Conservation (phyloP, 1,284 basidiomycete species). For the Peniophora sp. region DNA sequence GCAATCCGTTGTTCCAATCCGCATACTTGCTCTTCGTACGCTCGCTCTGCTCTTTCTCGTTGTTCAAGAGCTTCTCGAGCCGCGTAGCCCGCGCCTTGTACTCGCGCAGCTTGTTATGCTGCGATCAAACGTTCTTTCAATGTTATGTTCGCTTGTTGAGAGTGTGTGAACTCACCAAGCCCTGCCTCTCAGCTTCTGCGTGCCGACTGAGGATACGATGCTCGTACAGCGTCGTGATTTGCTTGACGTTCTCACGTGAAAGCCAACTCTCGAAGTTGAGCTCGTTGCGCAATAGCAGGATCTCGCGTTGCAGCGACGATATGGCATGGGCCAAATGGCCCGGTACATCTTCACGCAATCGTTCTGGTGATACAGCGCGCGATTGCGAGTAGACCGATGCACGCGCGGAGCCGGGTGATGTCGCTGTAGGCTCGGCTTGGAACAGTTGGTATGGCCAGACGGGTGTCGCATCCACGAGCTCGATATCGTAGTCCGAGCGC, state of each 20-base stretch:
- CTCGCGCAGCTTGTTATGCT: constrained; percentile 74
- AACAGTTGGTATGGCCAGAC: constrained; percentile 43
- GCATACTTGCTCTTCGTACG: constrained; percentile 59
- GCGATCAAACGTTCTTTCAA: not conserved
- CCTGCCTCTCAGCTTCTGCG: constrained; percentile 73
- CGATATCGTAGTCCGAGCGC: constrained; percentile 56
- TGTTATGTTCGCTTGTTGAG: not conserved
- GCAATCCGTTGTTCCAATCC: constrained; percentile 66
- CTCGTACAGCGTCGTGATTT: constrained; percentile 70
- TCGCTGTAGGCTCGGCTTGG: constrained; percentile 11
- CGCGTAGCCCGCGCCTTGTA: constrained; percentile 57
- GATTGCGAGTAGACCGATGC: constrained; percentile 14
- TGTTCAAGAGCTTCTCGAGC: constrained; percentile 54
- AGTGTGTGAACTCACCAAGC: constrained; percentile 44
- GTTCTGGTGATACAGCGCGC: constrained; percentile 7
- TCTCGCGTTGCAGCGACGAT: constrained; percentile 62
- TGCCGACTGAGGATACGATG: constrained; percentile 64
- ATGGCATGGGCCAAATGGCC: constrained; percentile 52
- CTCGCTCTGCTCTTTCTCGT: constrained; percentile 57
- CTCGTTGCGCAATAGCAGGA: constrained; percentile 66
- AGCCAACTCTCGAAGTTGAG: constrained; percentile 79
- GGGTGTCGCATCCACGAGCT: constrained; percentile 39
- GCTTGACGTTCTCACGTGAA: constrained; percentile 67
- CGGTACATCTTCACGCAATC: constrained; percentile 22
- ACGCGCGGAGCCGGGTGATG: constrained; percentile 13